Base-by-base conservation (phyloP, 2,329 filamentous ascomycete genomes). In the Ambrosiella beaveri region DNA sequence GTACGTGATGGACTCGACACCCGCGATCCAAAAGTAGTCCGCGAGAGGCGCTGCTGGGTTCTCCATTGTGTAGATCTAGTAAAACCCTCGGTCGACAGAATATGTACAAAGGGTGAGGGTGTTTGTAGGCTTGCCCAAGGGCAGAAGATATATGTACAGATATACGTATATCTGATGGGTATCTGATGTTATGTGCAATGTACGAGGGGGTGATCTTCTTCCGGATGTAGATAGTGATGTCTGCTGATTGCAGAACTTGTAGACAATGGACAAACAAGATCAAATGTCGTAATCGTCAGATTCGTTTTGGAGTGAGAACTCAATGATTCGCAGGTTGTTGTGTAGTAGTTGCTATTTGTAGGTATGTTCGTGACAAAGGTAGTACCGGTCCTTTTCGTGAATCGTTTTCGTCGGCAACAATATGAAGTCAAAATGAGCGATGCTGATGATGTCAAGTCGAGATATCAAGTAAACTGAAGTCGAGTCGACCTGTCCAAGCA, bases 1-100 rank as follows among this genome's bases (percentile, higher is more conserved):
- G 71, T 85, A 84, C 59, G 78, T 76, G 64, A 85, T 75, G 61
- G 79, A 78, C 69, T 85, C 82, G 70, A 86, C 75, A 65, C 82
- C 82, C 63, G 82, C 82, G 68, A 86, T 85, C 82, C 82, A 86
- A 70, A 86, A 86, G 71, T 86, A 86, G 69, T 86, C 82, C 69
- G 82, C 82, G 68, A 86, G 74, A 66, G 82, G 82, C 63, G 75
- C 76, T 62, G 80, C 81, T 61, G 79, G 75, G 71, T 69, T 73
- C 67, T 80, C 78, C 78, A 81, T 81, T 71, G 35, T 45, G 38
- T n/a, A 27, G 15, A 40, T 13, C 17, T 38, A 19, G 13, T 36
- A 13, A 40, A 17, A 40, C 11, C 44, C 44, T 13, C 19, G 7
- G 44, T 13, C n/a, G 44, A 17, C 19, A 13, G n/a, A 12, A 47